Conservation (phyloP, 768 basidiomycete species). For the Harrya chromipes region DNA sequence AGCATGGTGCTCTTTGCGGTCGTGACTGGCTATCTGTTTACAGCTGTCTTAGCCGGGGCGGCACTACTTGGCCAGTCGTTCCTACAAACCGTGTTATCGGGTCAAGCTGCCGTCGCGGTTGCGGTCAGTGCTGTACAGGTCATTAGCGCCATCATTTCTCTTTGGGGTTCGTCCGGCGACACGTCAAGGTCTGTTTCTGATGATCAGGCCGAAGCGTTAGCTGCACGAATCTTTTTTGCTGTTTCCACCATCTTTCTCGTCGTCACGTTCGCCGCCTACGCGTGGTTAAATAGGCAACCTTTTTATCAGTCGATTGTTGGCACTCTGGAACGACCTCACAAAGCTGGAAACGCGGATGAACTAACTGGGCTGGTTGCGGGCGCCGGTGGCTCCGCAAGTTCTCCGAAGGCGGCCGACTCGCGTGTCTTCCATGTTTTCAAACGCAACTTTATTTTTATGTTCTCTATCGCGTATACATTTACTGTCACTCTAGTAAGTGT, state of each 20-base stretch:
- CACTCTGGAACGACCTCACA: conserved; percentile 40
- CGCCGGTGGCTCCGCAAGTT: conserved; percentile 13
- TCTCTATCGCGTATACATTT: conserved; percentile 76
- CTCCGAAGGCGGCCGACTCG: conserved; percentile 36
- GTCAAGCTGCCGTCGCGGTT: conserved; percentile 84
- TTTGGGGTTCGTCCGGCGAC: conserved; percentile 40
- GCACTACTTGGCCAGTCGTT: conserved; percentile 72
- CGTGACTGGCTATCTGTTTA: conserved; percentile 73
- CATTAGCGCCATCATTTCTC: conserved; percentile 55
- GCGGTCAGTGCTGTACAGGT: conserved; percentile 78
- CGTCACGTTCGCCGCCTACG: conserved; percentile 49
- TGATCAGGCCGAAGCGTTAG: conserved; percentile 59
- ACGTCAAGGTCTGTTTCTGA: conserved; percentile 21
- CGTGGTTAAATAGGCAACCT: conserved; percentile 55
- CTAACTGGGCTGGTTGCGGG: conserved; percentile 36
- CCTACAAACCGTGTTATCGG: conserved; percentile 75
- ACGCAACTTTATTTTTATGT: conserved; percentile 64
- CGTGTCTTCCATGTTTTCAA: conserved; percentile 54
- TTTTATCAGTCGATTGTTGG: conserved; percentile 54
- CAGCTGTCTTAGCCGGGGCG: conserved; percentile 75
- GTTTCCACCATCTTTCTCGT: conserved; percentile 66
- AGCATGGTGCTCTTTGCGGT: conserved; percentile 57
- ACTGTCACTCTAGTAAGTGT: conserved; percentile 71
- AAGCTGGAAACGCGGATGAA: conserved; percentile 25
- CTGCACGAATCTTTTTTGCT: conserved; percentile 72